Conservation (phyloP, 2,329 filamentous ascomycete species). For the Diaporthe caulivora region DNA sequence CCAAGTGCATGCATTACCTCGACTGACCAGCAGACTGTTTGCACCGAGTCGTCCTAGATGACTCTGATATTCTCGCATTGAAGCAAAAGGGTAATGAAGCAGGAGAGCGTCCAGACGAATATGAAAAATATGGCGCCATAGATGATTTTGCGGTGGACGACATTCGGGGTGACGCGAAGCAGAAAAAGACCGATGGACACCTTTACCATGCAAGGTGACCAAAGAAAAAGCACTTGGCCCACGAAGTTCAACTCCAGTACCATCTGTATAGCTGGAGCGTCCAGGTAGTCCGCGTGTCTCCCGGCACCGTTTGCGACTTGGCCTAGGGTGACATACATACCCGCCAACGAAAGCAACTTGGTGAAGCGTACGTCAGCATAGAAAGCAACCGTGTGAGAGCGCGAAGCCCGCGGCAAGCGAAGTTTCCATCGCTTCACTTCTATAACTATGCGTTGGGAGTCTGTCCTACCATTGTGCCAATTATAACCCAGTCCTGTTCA, state of each 20-base stretch:
- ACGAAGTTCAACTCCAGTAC: neutral
- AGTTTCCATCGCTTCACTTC: too few relatives aligned
- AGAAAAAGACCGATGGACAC: neutral
- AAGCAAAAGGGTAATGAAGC: neutral
- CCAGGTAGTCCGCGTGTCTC: neutral
- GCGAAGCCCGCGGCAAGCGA: too few relatives aligned
- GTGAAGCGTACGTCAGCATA: neutral
- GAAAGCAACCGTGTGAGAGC: too few relatives aligned
- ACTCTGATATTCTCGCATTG: neutral
- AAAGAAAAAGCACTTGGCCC: neutral
- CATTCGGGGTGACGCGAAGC: neutral
- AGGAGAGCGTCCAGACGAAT: neutral
- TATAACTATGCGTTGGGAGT: too few relatives aligned
- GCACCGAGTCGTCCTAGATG: neutral
- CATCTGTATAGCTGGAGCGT: neutral
- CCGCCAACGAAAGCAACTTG: neutral
- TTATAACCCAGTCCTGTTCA: slow-evolving; percentile 2
- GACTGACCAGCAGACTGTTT: neutral
- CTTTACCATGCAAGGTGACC: slow-evolving; percentile 5
- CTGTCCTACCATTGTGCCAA: slow-evolving; percentile 1
- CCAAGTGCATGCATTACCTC: slow-evolving; percentile 8
- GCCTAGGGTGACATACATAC: neutral
- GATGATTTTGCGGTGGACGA: neutral
- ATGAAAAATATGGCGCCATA: slow-evolving; percentile 3
- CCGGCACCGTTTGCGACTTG: slow-evolving; percentile 8